Conservation (phyloP, 495 filamentous ascomycete genomes). For the Aspergillus heteromorphus region DNA sequence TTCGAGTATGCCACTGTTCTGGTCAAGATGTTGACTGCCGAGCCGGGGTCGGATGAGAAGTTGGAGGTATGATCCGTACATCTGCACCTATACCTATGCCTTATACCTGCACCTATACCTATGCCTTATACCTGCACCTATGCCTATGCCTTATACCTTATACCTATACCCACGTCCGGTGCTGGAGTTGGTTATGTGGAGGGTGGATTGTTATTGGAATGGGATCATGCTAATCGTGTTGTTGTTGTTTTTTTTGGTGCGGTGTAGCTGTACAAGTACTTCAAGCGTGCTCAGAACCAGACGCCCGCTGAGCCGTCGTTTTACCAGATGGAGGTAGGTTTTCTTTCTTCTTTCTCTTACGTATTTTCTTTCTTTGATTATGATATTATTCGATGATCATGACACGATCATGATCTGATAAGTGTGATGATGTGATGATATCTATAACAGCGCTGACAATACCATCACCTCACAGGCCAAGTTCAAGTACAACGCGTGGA, state of each 20-base stretch:
- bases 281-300: constrained; percentile 51
- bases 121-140: no score
- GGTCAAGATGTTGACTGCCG: constrained; percentile 52
- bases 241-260: not conserved
- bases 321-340: constrained; percentile 50
- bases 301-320: constrained; percentile 38
- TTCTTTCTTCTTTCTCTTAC: not conserved
- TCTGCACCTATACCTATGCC: no score
- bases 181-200: not conserved
- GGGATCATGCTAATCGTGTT: constrained; percentile 5
- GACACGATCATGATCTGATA: no score
- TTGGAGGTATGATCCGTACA: no score
- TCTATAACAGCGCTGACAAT: no score
- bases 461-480: constrained; percentile 72
- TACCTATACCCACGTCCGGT: no score
- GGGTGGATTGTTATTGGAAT: constrained; percentile 1
- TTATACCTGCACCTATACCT: no score
- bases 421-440: no score
- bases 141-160: no score
- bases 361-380: not conserved
- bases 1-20: constrained; percentile 46
- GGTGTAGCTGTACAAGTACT: constrained; percentile 52
- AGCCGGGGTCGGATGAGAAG: constrained; percentile 48
- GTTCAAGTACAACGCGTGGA: constrained; percentile 73
- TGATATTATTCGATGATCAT: not conserved